These are phyloP conservation scores for Fistulina hepatica DNA, from an alignment of 1,284 basidiomycete genomes.

Conservation along the genomic window DNA sequence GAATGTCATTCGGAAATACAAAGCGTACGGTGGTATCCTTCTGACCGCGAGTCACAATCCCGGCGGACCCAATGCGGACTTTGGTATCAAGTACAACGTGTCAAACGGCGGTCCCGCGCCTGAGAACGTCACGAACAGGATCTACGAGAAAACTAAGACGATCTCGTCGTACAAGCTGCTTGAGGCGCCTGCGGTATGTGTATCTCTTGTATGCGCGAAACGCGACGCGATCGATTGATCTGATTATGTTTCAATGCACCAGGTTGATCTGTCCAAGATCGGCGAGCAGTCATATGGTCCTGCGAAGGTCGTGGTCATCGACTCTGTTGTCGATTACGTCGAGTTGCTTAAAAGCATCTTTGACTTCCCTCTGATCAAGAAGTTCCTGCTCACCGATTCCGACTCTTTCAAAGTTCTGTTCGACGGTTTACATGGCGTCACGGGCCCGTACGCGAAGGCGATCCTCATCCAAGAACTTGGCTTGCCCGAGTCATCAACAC, in stretches of 20 bases:
- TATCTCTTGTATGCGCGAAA: constrained; percentile 1
- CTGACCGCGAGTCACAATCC: constrained; percentile 98
- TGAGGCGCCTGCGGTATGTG: constrained; percentile 62
- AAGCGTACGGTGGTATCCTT: constrained; percentile 94
- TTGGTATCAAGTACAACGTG: constrained; percentile 99
- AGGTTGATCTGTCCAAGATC: constrained; percentile 81
- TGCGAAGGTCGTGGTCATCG: constrained; percentile 82
- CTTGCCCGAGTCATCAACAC: constrained; percentile 71
- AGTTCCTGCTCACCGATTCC: constrained; percentile 67
- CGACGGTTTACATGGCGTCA: constrained; percentile 94
- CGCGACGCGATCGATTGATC: no score
- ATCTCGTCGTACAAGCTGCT: constrained; percentile 83
- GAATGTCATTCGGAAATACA: constrained; percentile 91
- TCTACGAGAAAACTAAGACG: constrained; percentile 84
- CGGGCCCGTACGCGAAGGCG: constrained; percentile 89
- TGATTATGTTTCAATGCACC: no score
- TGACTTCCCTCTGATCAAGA: constrained; percentile 88
- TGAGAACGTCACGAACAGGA: constrained; percentile 88
- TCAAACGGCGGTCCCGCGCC: constrained; percentile 96
- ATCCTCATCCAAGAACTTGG: constrained; percentile 83
- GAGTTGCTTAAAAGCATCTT: constrained; percentile 82
- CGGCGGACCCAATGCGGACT: constrained; percentile 94
- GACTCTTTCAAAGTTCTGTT: constrained; percentile 83
- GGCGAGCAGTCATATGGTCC: constrained; percentile 78
- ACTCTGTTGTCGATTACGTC: constrained; percentile 89